Conservation (phyloP, 2,329 filamentous ascomycete species). For the Fusarium staphyleae region DNA sequence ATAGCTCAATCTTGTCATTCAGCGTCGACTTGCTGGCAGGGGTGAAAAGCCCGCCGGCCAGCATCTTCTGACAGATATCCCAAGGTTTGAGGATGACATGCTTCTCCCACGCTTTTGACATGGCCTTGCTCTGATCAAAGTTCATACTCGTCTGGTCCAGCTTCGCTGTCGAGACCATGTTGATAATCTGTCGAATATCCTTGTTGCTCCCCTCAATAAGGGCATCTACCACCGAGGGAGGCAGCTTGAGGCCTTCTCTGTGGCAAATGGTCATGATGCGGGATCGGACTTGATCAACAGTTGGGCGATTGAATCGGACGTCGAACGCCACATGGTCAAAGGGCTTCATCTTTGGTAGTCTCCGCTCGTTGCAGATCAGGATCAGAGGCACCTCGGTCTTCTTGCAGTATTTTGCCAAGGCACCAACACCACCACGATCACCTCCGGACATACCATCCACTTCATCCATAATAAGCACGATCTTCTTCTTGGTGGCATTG, state of each 20-base stretch:
- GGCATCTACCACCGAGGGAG: conserved; percentile 83
- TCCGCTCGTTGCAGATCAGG: conserved; percentile 95
- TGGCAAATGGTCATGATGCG: conserved; percentile 95
- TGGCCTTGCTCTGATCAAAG: conserved; percentile 85
- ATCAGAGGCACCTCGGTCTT: conserved; percentile 96
- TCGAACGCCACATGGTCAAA: conserved; percentile 89
- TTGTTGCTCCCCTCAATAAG: conserved; percentile 95
- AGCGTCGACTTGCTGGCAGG: conserved; percentile 83
- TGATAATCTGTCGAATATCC: conserved; percentile 97
- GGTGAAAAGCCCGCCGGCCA: conserved; percentile 86
- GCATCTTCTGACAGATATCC: conserved; percentile 95
- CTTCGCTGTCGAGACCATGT: conserved; percentile 96
- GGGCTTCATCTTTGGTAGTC: conserved; percentile 95
- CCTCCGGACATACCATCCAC: conserved; percentile 99
- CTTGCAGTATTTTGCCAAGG: conserved; percentile 91
- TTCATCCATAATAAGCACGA: conserved; percentile 98
- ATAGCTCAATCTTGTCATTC: conserved; percentile 98
- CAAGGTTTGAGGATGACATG: conserved; percentile 95
- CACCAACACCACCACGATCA: conserved; percentile 93
- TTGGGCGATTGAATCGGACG: conserved; percentile 86
- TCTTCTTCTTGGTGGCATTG: conserved; percentile 84
- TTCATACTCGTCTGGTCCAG: conserved; percentile 82
- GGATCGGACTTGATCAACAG: conserved; percentile 87
- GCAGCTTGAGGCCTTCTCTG: conserved; percentile 87
- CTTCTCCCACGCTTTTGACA: conserved; percentile 99